Evolutionary conservation across 2,329 filamentous ascomycete species (phyloP).

Genomic region (Xylariaceae sp.): DNA sequence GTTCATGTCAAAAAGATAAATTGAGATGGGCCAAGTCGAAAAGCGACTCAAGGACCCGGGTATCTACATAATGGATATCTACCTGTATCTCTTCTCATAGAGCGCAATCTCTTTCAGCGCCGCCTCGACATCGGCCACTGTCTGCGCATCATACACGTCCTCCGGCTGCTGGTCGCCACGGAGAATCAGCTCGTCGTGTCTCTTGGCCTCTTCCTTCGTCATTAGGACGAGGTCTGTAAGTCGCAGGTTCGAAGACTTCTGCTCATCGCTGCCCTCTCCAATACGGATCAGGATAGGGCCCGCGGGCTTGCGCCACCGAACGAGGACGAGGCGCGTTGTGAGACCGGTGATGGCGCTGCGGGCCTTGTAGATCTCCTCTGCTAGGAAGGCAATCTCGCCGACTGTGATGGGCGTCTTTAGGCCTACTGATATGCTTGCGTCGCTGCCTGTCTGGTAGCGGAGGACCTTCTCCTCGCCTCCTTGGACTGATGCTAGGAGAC

Average conservation of each 20-base stretch:
- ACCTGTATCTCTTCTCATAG: conserved; percentile 48
- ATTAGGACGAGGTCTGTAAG: conserved; percentile 32
- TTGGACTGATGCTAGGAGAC: conserved; percentile 70
- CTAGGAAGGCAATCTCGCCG: conserved; percentile 78
- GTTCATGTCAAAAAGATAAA: not conserved
- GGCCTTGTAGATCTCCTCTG: conserved; percentile 83
- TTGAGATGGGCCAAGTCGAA: not conserved
- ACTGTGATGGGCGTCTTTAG: conserved; percentile 73
- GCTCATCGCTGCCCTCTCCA: conserved; percentile 62
- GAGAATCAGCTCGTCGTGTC: conserved; percentile 76
- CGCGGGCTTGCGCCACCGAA: conserved; percentile 69
- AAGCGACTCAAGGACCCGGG: conserved; percentile 2
- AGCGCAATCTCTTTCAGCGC: conserved; percentile 62
- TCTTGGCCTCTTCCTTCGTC: conserved; percentile 37
- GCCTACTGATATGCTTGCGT: conserved; percentile 54
- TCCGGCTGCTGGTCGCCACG: conserved; percentile 61
- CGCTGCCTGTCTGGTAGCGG: conserved; percentile 42
- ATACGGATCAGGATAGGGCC: conserved; percentile 53
- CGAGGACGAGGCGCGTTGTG: conserved; percentile 70
- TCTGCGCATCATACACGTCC: conserved; percentile 67
- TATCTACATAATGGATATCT: conserved; percentile 5
- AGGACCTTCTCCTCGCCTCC: conserved; percentile 72
- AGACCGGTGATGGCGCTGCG: conserved; percentile 79
- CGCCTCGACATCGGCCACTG: conserved; percentile 61
- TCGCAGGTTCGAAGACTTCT: conserved; percentile 66